Conservation (phyloP, 2,329 filamentous ascomycete genomes). For the Sphaceloma murrayae region DNA sequence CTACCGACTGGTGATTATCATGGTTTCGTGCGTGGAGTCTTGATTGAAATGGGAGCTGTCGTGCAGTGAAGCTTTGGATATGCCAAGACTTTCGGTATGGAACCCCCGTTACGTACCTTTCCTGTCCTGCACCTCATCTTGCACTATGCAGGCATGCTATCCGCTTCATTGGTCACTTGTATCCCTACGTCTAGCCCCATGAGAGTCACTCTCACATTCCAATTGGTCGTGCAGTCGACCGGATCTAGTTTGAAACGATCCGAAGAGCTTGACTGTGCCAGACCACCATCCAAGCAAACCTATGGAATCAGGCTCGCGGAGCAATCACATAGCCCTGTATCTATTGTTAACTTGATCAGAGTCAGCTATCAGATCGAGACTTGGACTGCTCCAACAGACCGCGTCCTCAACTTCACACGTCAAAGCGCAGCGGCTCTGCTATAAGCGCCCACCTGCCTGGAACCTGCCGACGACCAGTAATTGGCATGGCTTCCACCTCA, state of each 20-base stretch:
- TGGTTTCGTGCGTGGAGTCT: not conserved
- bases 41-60: not conserved
- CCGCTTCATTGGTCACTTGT: too few species aligned
- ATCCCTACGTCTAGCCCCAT: too few species aligned
- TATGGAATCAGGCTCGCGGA: too few species aligned
- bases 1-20: not conserved
- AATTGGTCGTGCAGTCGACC: not conserved
- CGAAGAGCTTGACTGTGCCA: conserved; percentile 7
- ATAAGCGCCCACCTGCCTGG: conserved; percentile 15
- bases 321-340: conserved; percentile 11
- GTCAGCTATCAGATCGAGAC: not conserved
- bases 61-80: not conserved
- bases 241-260: conserved; percentile 3
- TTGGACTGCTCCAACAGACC: conserved; percentile 2
- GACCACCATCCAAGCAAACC: not conserved
- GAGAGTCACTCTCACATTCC: not conserved
- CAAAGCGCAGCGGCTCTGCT: conserved; percentile 15
- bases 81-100: too few species aligned
- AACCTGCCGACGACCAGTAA: conserved; percentile 10
- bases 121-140: too few species aligned
- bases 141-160: too few species aligned
- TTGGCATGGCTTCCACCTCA: not conserved
- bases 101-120: too few species aligned
- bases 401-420: not conserved
- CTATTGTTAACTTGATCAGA: conserved; percentile 6